Evolutionary conservation across 1,284 basidiomycete genomes (phyloP).

Genomic region (Austroboletus niveus): DNA sequence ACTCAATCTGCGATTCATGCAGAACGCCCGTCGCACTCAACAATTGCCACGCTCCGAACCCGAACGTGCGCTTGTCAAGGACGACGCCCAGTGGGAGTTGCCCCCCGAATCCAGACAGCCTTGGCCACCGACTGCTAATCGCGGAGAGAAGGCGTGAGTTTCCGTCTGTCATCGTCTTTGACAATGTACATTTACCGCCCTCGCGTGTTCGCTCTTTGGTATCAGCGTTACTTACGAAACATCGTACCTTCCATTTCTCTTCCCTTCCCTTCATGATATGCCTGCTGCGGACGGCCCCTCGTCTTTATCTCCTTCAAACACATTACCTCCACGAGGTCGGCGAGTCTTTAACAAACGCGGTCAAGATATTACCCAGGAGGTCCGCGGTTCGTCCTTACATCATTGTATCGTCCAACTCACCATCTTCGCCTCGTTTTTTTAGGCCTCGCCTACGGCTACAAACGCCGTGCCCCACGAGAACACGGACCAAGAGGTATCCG

Average conservation of each 20-base stretch:
- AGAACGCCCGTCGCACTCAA: conserved; percentile 62
- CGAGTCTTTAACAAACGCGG: conserved; percentile 43
- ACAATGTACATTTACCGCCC: conserved; percentile 19
- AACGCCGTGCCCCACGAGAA: conserved; percentile 7
- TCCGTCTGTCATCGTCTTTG: conserved; percentile 2
- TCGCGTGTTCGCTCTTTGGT: conserved; percentile 23
- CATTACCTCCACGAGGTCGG: conserved; percentile 40
- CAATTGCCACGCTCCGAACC: conserved; percentile 49
- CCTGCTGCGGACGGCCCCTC: conserved; percentile 28
- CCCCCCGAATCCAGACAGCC: conserved; percentile 52
- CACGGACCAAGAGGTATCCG: conserved; percentile 9
- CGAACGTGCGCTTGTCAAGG: conserved; percentile 57
- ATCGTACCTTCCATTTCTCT: conserved; percentile 73
- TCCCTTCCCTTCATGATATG: conserved; percentile 38
- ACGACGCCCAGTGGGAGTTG: conserved; percentile 71
- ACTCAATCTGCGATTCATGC: conserved; percentile 72
- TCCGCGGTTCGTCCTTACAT: conserved; percentile 25
- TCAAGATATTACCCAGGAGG: conserved; percentile 34
- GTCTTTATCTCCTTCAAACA: conserved; percentile 38
- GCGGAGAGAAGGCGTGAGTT: conserved; percentile 27
- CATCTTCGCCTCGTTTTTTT: conserved; percentile 12
- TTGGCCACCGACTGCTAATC: conserved; percentile 47
- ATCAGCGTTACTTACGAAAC: conserved; percentile 51
- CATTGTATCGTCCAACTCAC: conserved; percentile 17
- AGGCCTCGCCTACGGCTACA: conserved; percentile 17